Percentiles rank a stretch among this genome's conserved stretches.
Evolutionary conservation across 2,329 filamentous ascomycete species (phyloP).

Genomic region (Magnaporthiopsis rhizophila): DNA sequence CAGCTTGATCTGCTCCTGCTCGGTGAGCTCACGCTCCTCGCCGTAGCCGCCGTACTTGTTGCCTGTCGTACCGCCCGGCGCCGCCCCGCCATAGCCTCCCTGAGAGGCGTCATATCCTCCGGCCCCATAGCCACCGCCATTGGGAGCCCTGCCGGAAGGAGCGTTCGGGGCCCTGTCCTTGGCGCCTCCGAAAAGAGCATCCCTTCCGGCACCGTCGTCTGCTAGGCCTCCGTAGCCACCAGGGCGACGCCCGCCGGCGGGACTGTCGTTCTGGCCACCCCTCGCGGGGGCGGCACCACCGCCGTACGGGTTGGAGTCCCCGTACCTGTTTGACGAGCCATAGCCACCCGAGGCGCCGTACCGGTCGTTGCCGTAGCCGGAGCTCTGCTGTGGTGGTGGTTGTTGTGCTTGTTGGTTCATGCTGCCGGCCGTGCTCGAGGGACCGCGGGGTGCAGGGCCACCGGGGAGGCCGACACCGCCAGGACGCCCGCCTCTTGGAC

Average conservation of each 20-base stretch:
- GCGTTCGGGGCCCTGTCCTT: slow-evolving; percentile 31
- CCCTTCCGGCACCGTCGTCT: slow-evolving; percentile 45
- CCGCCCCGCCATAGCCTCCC: slow-evolving; percentile 4
- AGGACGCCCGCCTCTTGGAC: slow-evolving; percentile 14
- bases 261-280: slow-evolving; percentile 16
- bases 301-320: slow-evolving; percentile 20
- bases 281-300: slow-evolving; percentile 18
- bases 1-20: slow-evolving; percentile 51
- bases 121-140: slow-evolving; percentile 12
- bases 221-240: slow-evolving; percentile 53
- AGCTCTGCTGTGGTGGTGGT: slow-evolving; percentile 21
- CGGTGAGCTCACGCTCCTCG: slow-evolving; percentile 69
- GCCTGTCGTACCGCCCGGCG: slow-evolving; percentile 3
- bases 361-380: slow-evolving; percentile 45
- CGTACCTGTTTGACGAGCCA: slow-evolving; percentile 42
- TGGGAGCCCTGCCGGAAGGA: slow-evolving; percentile 6
- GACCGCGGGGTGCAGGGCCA: slow-evolving; percentile 25
- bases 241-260: slow-evolving; percentile 25
- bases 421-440: slow-evolving; percentile 1
- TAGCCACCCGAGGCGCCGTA: slow-evolving; percentile 45
- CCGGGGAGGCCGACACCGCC: slow-evolving; percentile 25
- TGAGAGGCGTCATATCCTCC: slow-evolving; percentile 15
- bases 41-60: slow-evolving; percentile 45
- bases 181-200: slow-evolving; percentile 54
- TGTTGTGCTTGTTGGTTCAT: slow-evolving; percentile 12